phyloP scores from a whole-genome alignment of 768 basidiomycete species.

The Lentinula edodes region DNA sequence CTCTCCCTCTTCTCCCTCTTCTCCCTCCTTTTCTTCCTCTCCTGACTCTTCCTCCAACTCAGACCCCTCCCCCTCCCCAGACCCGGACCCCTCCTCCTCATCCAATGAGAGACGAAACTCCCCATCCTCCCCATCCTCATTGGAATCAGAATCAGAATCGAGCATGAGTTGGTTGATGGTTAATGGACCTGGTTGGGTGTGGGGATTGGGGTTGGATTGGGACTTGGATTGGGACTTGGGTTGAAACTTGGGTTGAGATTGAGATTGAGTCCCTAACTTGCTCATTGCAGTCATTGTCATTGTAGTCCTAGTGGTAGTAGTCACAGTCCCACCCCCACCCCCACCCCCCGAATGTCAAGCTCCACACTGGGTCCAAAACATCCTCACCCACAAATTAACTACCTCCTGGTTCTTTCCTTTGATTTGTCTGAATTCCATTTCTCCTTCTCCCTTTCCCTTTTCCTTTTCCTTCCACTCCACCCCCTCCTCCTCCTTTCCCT shows the following conservation, averaged over 20 bases:
- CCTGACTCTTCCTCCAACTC: constrained; percentile 30
- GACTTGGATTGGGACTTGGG: too few relatives aligned
- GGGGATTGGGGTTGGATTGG: neutral
- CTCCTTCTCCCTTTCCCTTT: too few relatives aligned
- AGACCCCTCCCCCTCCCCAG: neutral
- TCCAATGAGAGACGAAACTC: constrained; percentile 47
- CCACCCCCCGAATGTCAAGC: neutral
- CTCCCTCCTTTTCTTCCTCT: constrained; percentile 31
- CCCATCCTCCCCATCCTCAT: constrained; percentile 18
- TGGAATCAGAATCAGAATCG: too few relatives aligned
- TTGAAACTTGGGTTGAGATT: too few relatives aligned
- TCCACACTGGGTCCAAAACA: constrained; percentile 26
- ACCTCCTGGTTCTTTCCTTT: constrained; percentile 45
- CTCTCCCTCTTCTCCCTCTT: too few relatives aligned
- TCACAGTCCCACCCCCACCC: too few relatives aligned
- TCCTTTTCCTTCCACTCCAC: too few relatives aligned
- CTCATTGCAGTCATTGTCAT: too few relatives aligned
- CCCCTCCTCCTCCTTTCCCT: too few relatives aligned
- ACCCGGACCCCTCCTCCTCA: neutral
- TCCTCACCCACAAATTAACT: constrained; percentile 37
- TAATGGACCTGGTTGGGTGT: neutral
- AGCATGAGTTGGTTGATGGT: constrained; percentile 2
- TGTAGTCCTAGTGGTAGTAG: too few relatives aligned
- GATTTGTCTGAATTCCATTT: constrained; percentile 43
- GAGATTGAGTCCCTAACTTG: too few relatives aligned